Evolutionary conservation across 1,284 basidiomycete species (phyloP), one percentile per base, ranked within the genome.

Genomic region (Pseudozyma sp.): DNA sequence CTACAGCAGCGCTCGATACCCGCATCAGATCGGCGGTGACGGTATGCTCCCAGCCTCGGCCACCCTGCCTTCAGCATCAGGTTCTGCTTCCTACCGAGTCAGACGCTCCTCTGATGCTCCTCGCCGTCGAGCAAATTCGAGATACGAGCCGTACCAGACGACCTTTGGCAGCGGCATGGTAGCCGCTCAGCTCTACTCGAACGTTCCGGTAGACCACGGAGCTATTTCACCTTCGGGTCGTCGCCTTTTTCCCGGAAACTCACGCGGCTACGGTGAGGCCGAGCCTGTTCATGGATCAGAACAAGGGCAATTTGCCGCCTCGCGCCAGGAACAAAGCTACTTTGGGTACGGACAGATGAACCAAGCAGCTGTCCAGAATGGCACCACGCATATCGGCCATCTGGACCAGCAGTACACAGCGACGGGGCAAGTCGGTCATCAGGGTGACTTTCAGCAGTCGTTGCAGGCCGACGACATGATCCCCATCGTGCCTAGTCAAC

Each of bases 1-100:
- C 21, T 57, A 75, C 54, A 54, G 16, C 54, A 54, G 16, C 39
- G 44, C 60, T 12, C 59, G 72, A 25, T 54, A 67, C 18, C 68
- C 72, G 13, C 72, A 75, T 44, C 67, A 70, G 58, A 75, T 75
- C 16, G 72, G 72, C 5, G 72, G 72, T 18, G 60, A 66, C 13
- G 72, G 72, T 7, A 60, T 67, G 47, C 51, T 75, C 9, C 56
- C 64, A 6, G 34, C 44, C 5, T 64, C 68, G 16, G 63, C 72
- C 11, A 53, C 59, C 12, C n/a, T 58, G 18, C 59, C 65, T 5
- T 34, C 40, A 5, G 59, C 66, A 6, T 48, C 62, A 11, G 31
- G 57, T 9, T 49, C 39, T 16, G 21, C 62, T 14, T 34, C 35
- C 3, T 62, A 62, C 34, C 50, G 62, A 8, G 51, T 44, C 35